These are phyloP conservation scores for Silene noctiflora DNA, from an alignment of 179 eudicot species.

Conservation along the genomic window DNA sequence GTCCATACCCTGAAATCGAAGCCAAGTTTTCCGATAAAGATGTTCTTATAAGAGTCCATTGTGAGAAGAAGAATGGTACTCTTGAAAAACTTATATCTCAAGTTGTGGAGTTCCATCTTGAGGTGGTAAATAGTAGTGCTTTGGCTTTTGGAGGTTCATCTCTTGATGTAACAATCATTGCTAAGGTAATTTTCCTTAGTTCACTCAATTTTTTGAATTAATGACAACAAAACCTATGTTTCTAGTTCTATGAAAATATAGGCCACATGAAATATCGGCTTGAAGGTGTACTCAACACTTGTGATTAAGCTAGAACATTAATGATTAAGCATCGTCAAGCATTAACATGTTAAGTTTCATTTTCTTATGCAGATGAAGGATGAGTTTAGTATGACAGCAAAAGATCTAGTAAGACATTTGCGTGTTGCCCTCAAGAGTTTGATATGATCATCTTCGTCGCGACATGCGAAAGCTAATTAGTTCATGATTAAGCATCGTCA, in stretches of 20 bases:
- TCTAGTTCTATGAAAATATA: too few relatives aligned
- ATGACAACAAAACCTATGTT: too few relatives aligned
- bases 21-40: constrained; percentile 48
- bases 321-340: too few relatives aligned
- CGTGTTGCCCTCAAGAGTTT: constrained; percentile 37
- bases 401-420: constrained; percentile 52
- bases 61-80: constrained; percentile 49
- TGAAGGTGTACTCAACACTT: too few relatives aligned
- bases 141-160: constrained; percentile 49
- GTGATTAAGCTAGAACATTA: too few relatives aligned
- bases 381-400: constrained; percentile 42
- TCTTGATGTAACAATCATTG: constrained; percentile 51
- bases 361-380: constrained; percentile 47
- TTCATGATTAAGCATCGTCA: background rate
- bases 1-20: constrained; percentile 52
- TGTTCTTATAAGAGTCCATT: constrained; percentile 60
- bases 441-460: constrained; percentile 22
- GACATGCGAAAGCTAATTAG: background rate
- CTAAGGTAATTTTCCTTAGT: constrained; percentile 42
- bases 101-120: constrained; percentile 51
- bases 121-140: constrained; percentile 42
- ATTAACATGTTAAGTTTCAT: background rate
- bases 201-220: background rate
- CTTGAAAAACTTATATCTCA: constrained; percentile 44
- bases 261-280: too few relatives aligned